These are phyloP conservation scores for Solanum okadae DNA, from an alignment of 257 asterid genomes.

Conservation along the genomic window DNA sequence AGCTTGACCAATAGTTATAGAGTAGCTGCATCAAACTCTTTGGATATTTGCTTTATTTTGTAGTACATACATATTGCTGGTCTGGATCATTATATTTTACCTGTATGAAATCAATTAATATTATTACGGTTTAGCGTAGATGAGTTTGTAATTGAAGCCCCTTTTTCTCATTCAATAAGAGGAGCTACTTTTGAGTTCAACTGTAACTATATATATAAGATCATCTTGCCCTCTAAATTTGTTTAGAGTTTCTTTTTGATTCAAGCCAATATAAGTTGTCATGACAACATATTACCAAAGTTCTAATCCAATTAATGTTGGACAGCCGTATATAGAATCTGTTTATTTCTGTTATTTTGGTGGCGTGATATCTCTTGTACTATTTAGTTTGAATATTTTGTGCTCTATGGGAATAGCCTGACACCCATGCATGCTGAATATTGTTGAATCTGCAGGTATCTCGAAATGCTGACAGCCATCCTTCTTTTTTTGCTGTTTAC, in stretches of 20 bases:
- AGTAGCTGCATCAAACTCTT: not conserved
- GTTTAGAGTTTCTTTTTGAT: not conserved
- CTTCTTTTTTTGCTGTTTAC: conserved; percentile 94
- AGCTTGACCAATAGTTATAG: not conserved
- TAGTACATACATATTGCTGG: not conserved
- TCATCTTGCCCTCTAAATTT: not conserved
- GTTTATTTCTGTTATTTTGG: not conserved
- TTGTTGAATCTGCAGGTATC: conserved; percentile 49
- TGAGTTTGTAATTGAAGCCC: not conserved
- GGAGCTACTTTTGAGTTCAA: not conserved
- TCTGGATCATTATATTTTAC: not conserved
- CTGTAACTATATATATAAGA: not conserved
- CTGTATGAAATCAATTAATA: not conserved
- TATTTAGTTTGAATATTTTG: not conserved
- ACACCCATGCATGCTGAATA: conserved; percentile 9
- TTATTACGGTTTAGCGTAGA: not conserved
- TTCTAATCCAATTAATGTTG: not conserved
- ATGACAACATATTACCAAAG: not conserved
- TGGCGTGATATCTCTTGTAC: not conserved
- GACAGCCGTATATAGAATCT: not conserved
- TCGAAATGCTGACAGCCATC: conserved; percentile 73
- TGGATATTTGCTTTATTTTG: not conserved
- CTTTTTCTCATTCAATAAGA: not conserved
- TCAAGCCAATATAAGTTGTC: not conserved
- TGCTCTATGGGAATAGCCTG: not conserved